Evolutionary conservation across 306 rosid genomes (phyloP).

Genomic region (Cucurbita argyrosperma): DNA sequence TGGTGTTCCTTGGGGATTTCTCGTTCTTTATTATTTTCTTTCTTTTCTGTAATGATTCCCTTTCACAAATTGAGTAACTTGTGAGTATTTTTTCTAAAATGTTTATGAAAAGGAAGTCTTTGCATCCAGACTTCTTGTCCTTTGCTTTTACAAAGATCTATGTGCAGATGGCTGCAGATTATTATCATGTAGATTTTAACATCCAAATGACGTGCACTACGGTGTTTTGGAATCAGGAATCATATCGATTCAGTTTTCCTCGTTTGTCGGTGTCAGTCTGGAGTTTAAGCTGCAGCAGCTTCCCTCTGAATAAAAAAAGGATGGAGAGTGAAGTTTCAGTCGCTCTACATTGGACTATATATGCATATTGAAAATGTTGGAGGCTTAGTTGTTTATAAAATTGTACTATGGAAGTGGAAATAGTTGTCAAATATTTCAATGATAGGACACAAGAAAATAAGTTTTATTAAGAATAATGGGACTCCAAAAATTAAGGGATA

Average conservation of each 20-base stretch:
- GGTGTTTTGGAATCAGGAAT: not conserved
- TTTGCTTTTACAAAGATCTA: not conserved
- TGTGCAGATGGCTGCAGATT: slow-evolving; percentile 1
- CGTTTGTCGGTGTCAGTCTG: not conserved
- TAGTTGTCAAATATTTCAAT: not conserved
- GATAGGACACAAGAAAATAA: not conserved
- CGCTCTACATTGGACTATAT: not conserved
- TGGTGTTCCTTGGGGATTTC: not conserved
- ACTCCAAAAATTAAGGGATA: not conserved
- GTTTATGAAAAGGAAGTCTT: not conserved
- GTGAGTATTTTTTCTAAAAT: not conserved
- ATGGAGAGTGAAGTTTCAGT: not conserved
- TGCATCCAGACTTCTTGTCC: not conserved
- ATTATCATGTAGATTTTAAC: not conserved
- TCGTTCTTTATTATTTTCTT: not conserved
- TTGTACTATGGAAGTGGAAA: not conserved
- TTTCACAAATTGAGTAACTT: not conserved
- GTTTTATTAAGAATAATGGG: not conserved
- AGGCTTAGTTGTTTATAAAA: not conserved
- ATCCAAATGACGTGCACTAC: not conserved
- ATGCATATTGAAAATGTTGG: not conserved
- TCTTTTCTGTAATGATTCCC: not conserved
- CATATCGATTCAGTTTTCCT: not conserved
- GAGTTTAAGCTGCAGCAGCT: not conserved
- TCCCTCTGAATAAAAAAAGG: not conserved